A percentile compares a stretch with the other conserved stretches of the same genome.
Evolutionary conservation across 805 yeast genomes (phyloP).

Genomic region (Lipomyces yamanashiensis): DNA sequence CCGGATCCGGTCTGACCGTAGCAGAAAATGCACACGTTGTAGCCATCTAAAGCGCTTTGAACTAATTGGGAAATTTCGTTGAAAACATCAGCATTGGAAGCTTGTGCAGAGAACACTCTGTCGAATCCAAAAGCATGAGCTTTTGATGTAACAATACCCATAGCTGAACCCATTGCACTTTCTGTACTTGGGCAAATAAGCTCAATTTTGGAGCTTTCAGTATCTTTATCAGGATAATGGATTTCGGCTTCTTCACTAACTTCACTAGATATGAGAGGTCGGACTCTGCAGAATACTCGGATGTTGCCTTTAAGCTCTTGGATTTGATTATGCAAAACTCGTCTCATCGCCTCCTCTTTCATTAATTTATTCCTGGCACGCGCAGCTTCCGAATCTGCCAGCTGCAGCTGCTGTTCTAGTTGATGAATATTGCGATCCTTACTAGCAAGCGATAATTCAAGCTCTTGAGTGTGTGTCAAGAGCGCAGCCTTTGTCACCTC

Average conservation of each 20-base stretch:
- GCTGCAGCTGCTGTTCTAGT: constrained; percentile 33
- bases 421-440: constrained; percentile 36
- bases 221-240: constrained; percentile 43
- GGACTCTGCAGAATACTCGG: constrained; percentile 83
- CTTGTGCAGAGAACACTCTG: constrained; percentile 64
- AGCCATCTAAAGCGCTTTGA: constrained; percentile 86
- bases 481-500: constrained; percentile 35
- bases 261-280: constrained; percentile 55
- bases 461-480: constrained; percentile 33
- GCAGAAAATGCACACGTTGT: constrained; percentile 90
- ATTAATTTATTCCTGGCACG: constrained; percentile 49
- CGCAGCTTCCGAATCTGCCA: constrained; percentile 44
- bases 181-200: constrained; percentile 38
- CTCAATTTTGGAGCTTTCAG: constrained; percentile 39
- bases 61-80: constrained; percentile 84
- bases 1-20: constrained; percentile 98
- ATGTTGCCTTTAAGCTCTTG: constrained; percentile 93
- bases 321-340: constrained; percentile 69
- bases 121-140: constrained; percentile 68
- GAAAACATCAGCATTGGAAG: constrained; percentile 68
- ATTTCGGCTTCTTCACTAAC: constrained; percentile 42
- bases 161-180: constrained; percentile 30
- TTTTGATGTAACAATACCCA: constrained; percentile 38
- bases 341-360: constrained; percentile 59
- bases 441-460: constrained; percentile 32